phyloP scores from a whole-genome alignment of 345 rosid genomes.

The Camelina neglecta region DNA sequence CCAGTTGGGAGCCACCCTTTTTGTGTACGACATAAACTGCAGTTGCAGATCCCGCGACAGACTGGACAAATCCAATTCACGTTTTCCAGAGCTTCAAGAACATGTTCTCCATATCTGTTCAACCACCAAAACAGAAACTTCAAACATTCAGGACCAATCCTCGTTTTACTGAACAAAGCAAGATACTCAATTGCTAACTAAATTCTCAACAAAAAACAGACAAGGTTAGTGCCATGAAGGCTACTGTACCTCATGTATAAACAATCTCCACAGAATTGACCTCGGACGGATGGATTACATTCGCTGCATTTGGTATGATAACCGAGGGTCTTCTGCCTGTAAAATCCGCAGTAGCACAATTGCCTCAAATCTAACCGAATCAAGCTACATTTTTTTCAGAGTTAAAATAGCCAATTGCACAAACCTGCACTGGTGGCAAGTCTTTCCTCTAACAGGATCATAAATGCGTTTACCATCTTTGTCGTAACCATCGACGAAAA shows the following conservation, averaged over 20 bases:
- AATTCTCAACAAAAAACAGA: neutral
- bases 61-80: constrained; percentile 82
- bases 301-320: constrained; percentile 71
- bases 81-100: constrained; percentile 81
- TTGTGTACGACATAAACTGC: constrained; percentile 80
- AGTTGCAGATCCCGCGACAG: constrained; percentile 94
- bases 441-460: constrained; percentile 77
- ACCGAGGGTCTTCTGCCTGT: constrained; percentile 97
- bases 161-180: constrained; percentile 6
- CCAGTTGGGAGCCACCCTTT: constrained; percentile 94
- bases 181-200: neutral
- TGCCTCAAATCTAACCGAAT: neutral
- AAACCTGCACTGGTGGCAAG: constrained; percentile 98
- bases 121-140: constrained; percentile 17
- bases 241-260: constrained; percentile 75
- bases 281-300: constrained; percentile 62
- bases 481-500: constrained; percentile 81
- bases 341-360: neutral
- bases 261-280: constrained; percentile 98
- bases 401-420: neutral
- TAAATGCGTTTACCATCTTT: constrained; percentile 73
- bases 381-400: neutral
- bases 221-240: neutral
- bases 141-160: constrained; percentile 8
- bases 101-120: constrained; percentile 89